A percentile compares a stretch with the other conserved stretches of the same genome.
phyloP scores from a whole-genome alignment of 2,329 filamentous ascomycete genomes.

The Exophiala sideris region DNA sequence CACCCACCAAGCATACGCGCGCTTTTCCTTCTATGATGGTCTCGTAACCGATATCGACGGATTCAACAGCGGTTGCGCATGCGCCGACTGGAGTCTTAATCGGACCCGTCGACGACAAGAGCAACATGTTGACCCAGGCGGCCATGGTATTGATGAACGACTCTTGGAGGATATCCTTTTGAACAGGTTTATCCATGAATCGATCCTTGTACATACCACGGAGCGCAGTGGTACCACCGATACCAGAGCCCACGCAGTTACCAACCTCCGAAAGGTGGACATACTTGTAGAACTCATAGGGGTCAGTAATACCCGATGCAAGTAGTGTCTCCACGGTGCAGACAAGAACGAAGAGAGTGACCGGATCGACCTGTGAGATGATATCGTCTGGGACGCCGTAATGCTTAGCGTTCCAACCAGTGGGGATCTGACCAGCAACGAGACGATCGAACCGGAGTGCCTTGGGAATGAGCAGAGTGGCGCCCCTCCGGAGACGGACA shows the following conservation, averaged over 20 bases:
- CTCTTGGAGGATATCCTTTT: conserved; percentile 98
- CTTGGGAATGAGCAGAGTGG: conserved; percentile 92
- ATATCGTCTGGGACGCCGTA: conserved; percentile 98
- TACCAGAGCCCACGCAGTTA: conserved; percentile 97
- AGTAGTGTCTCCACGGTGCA: conserved; percentile 89
- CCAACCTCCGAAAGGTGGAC: conserved; percentile 96
- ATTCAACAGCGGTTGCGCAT: conserved; percentile 95
- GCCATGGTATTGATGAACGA: conserved; percentile 99
- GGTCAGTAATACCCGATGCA: conserved; percentile 92
- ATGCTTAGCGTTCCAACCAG: conserved; percentile 92
- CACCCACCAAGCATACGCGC: conserved; percentile 93
- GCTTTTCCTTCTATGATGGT: conserved; percentile 99
- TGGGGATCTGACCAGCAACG: conserved; percentile 93
- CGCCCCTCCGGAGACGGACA: conserved; percentile 92
- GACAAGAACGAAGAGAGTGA: conserved; percentile 91
- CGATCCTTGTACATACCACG: conserved; percentile 98
- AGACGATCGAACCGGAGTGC: conserved; percentile 95
- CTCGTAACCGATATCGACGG: conserved; percentile 95
- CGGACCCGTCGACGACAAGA: conserved; percentile 92
- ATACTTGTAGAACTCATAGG: conserved; percentile 99
- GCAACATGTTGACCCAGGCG: conserved; percentile 98
- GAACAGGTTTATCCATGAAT: conserved; percentile 92
- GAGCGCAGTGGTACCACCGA: conserved; percentile 88
- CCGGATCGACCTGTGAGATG: conserved; percentile 93
- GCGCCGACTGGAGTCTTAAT: conserved; percentile 99